Evolutionary conservation across 106 monocot genomes (phyloP).

Genomic region (Platanthera zijinensis): DNA sequence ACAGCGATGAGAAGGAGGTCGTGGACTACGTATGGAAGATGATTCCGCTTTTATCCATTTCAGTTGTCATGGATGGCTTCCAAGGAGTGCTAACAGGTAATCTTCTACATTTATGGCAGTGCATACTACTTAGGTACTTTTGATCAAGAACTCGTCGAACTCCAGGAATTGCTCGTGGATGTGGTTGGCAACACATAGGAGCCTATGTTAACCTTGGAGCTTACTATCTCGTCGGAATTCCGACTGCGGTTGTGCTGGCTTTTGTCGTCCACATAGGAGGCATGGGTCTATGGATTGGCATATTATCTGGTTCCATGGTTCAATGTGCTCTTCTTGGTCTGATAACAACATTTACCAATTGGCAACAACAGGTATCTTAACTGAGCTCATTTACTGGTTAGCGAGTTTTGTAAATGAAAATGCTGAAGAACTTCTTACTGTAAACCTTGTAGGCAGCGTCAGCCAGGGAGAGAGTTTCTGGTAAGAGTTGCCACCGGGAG

Average conservation of each 20-base stretch:
- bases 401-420: too few species aligned
- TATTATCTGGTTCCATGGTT: slow-evolving; percentile 37
- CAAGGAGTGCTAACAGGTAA: slow-evolving; percentile 57
- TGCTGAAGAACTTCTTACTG: too few species aligned
- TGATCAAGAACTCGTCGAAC: background rate
- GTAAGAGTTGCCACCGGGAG: too few species aligned
- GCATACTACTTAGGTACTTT: too few species aligned
- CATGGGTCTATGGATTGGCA: slow-evolving; percentile 79
- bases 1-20: slow-evolving; percentile 50
- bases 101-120: background rate
- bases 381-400: background rate
- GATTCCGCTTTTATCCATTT: slow-evolving; percentile 45
- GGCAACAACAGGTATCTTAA: slow-evolving; percentile 62
- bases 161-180: slow-evolving; percentile 45
- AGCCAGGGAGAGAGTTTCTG: too few species aligned
- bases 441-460: too few species aligned
- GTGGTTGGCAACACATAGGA: slow-evolving; percentile 71
- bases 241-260: slow-evolving; percentile 46
- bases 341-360: slow-evolving; percentile 66
- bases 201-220: slow-evolving; percentile 64
- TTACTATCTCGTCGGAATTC: slow-evolving; percentile 63
- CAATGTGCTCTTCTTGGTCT: slow-evolving; percentile 47
- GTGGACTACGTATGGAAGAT: slow-evolving; percentile 37
- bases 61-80: slow-evolving; percentile 37
- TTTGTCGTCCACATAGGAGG: slow-evolving; percentile 49